phyloP scores from a whole-genome alignment of 768 basidiomycete species.

The Pleurotus ostreatus region DNA sequence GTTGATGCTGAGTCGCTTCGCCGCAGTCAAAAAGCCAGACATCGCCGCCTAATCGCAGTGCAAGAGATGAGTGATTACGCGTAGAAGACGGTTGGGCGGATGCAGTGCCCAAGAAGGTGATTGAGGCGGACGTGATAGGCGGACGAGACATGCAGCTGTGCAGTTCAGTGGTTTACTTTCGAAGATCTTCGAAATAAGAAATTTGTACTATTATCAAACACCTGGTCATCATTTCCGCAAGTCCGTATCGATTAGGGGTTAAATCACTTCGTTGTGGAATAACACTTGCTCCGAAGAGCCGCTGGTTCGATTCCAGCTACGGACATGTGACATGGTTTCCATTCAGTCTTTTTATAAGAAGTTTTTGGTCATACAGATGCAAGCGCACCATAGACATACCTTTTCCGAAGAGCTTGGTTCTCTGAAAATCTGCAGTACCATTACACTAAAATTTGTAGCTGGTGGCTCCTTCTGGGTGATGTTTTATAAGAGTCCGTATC shows the following conservation, averaged over 20 bases:
- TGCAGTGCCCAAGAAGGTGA: constrained; percentile 80
- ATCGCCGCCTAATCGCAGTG: constrained; percentile 61
- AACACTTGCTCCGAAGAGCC: constrained; percentile 10
- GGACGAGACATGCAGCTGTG: neutral
- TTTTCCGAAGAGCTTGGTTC: too few species aligned
- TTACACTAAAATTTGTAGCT: too few species aligned
- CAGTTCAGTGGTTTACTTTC: too few species aligned
- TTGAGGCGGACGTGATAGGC: constrained; percentile 31
- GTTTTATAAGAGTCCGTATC: constrained; percentile 10
- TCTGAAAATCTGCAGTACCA: too few species aligned
- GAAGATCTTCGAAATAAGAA: too few species aligned
- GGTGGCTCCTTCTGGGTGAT: too few species aligned
- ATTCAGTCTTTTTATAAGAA: too few species aligned
- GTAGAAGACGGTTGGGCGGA: constrained; percentile 80
- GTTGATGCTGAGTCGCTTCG: constrained; percentile 76
- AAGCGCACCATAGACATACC: too few species aligned
- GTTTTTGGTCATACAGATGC: too few species aligned
- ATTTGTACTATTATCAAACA: too few species aligned
- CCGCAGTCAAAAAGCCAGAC: constrained; percentile 88
- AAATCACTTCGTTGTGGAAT: constrained; percentile 15
- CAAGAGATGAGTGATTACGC: constrained; percentile 72
- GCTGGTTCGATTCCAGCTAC: constrained; percentile 16
- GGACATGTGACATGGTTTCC: too few species aligned
- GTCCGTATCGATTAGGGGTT: constrained; percentile 17
- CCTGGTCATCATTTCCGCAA: too few species aligned